These are phyloP conservation scores for Yamadazyma diddensiae DNA, from an alignment of 1,139 yeast species.

Conservation along the genomic window DNA sequence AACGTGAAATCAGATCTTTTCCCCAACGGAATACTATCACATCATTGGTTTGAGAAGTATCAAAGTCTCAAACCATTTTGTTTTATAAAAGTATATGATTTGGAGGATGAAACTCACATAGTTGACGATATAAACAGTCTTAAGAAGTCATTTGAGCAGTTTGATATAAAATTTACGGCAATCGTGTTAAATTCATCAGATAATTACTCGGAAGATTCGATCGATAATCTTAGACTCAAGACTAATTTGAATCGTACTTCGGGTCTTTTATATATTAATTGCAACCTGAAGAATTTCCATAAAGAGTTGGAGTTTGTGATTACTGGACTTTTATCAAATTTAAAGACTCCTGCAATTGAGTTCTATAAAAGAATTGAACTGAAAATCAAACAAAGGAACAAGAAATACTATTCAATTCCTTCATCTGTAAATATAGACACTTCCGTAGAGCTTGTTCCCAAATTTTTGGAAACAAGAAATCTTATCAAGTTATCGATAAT, in stretches of 20 bases:
- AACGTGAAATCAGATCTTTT: slow-evolving; percentile 33
- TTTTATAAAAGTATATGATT: slow-evolving; percentile 9
- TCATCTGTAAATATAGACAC: slow-evolving; percentile 25
- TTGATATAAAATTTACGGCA: slow-evolving; percentile 27
- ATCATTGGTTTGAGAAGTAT: slow-evolving; percentile 39
- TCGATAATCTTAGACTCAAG: slow-evolving; percentile 24
- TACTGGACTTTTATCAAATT: slow-evolving; percentile 26
- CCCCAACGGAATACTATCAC: slow-evolving; percentile 42
- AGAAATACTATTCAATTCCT: slow-evolving; percentile 39
- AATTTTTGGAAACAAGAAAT: slow-evolving; percentile 39
- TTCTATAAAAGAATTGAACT: slow-evolving; percentile 34
- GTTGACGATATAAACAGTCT: slow-evolving; percentile 15
- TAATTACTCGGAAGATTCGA: slow-evolving; percentile 12
- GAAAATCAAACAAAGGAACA: slow-evolving; percentile 33
- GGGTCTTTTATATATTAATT: slow-evolving; percentile 25
- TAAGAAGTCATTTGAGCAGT: slow-evolving; percentile 17
- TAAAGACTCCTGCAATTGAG: slow-evolving; percentile 29
- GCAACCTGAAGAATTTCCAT: slow-evolving; percentile 10
- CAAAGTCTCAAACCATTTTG: slow-evolving; percentile 33
- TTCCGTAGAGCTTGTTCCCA: slow-evolving; percentile 32
- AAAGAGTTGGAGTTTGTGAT: slow-evolving; percentile 31
- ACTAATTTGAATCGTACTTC: slow-evolving; percentile 30
- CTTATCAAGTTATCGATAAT: slow-evolving; percentile 37
- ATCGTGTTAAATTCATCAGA: slow-evolving; percentile 23
- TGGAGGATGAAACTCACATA: neutral